A percentile compares a stretch with the other conserved stretches of the same genome.
Conservation (phyloP, 768 basidiomycete genomes). For the Termitomyces sp. region DNA sequence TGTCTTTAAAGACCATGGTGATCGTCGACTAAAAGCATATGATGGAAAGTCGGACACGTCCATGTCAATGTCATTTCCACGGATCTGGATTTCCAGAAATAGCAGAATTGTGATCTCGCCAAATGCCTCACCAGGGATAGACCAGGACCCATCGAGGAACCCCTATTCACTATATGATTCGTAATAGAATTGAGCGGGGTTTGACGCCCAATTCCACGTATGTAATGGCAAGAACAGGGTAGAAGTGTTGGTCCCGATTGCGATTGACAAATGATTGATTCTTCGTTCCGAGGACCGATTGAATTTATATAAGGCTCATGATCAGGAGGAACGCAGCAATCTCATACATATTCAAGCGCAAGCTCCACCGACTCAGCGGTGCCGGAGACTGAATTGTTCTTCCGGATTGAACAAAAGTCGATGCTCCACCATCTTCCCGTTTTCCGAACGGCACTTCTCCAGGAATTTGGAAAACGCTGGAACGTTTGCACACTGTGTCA, state of each 20-base stretch:
- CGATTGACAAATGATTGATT: not conserved
- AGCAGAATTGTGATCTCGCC: not conserved
- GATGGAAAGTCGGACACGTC: not conserved
- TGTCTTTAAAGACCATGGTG: not conserved
- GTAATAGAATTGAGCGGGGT: not conserved
- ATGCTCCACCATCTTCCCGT: not conserved
- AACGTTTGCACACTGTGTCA: not conserved
- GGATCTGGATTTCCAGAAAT: slow-evolving; percentile 2
- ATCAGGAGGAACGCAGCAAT: no score
- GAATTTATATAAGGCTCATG: not conserved
- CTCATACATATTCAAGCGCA: not conserved
- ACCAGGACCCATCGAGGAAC: not conserved
- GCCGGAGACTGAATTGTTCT: not conserved
- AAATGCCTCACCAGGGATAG: not conserved
- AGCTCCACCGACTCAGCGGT: not conserved
- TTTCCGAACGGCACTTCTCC: not conserved
- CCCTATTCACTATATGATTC: not conserved
- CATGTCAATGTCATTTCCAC: not conserved
- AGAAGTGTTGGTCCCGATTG: not conserved
- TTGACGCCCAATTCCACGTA: not conserved
- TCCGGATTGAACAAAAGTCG: not conserved
- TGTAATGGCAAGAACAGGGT: not conserved
- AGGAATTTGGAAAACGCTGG: not conserved
- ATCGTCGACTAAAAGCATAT: slow-evolving; percentile 2
- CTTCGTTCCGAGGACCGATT: not conserved